A percentile compares a stretch with the other conserved stretches of the same genome.
These are phyloP conservation scores for Pholiota microspora DNA, from an alignment of 768 basidiomycete genomes.

Conservation along the genomic window DNA sequence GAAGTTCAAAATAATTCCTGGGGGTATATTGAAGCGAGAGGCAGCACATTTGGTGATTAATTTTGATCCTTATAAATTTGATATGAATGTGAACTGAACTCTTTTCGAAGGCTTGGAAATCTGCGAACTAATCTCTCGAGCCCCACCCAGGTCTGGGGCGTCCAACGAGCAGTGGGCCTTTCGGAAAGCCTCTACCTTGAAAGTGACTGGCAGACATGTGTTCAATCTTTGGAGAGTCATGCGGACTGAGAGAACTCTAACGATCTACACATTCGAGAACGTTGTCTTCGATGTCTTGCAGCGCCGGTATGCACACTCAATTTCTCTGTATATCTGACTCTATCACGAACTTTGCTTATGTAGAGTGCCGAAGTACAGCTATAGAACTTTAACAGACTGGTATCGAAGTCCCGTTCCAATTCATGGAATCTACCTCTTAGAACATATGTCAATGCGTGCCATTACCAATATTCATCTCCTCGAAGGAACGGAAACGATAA, in stretches of 20 bases:
- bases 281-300: slow-evolving; percentile 79
- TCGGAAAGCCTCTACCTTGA: slow-evolving; percentile 78
- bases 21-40: slow-evolving; percentile 84
- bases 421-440: slow-evolving; percentile 53
- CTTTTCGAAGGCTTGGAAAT: slow-evolving; percentile 62
- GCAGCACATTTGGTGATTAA: slow-evolving; percentile 50
- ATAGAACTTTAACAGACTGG: slow-evolving; percentile 63
- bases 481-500: slow-evolving; percentile 76
- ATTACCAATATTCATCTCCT: slow-evolving; percentile 75
- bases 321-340: not conserved
- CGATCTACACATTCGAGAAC: slow-evolving; percentile 87
- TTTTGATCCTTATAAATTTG: not conserved
- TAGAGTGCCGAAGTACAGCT: slow-evolving; percentile 77
- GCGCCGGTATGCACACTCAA: slow-evolving; percentile 51
- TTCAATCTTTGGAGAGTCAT: slow-evolving; percentile 93
- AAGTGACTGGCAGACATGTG: slow-evolving; percentile 84
- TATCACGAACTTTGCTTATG: not conserved
- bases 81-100: not conserved
- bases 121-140: slow-evolving; percentile 72
- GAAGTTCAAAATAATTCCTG: slow-evolving; percentile 87
- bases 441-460: slow-evolving; percentile 64
- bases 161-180: slow-evolving; percentile 68
- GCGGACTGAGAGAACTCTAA: slow-evolving; percentile 76
- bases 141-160: slow-evolving; percentile 42
- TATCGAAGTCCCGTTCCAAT: slow-evolving; percentile 57